phyloP scores from a whole-genome alignment of 2,329 filamentous ascomycete species.

The Aureobasidium pullulans region DNA sequence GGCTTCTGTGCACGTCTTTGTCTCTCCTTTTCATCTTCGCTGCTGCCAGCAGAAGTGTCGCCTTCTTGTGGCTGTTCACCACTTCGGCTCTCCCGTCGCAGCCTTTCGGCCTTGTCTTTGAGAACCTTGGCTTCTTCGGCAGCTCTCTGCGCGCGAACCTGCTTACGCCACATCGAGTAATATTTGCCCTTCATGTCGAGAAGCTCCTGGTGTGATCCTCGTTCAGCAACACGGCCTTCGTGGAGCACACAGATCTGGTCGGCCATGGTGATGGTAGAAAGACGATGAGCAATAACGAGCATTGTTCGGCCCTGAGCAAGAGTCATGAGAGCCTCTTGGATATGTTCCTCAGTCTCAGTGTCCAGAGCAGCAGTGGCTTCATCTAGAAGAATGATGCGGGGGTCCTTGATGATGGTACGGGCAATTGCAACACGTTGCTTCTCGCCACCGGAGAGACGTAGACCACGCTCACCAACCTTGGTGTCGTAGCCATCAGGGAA shows the following conservation, averaged over 20 bases:
- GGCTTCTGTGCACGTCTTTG: background rate
- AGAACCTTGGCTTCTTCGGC: conserved; percentile 43
- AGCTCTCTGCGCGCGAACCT: conserved; percentile 43
- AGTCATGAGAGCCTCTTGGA: conserved; percentile 75
- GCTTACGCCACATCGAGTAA: conserved; percentile 46
- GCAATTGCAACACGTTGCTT: conserved; percentile 93
- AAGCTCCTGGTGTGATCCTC: conserved; percentile 45
- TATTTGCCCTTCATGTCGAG: conserved; percentile 41
- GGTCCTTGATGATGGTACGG: conserved; percentile 85
- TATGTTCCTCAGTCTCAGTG: conserved; percentile 86
- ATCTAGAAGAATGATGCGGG: conserved; percentile 84
- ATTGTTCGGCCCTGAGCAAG: conserved; percentile 82
- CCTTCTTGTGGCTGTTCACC: conserved; percentile 19
- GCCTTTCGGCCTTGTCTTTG: conserved; percentile 43
- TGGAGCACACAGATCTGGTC: conserved; percentile 51
- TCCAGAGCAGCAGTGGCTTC: conserved; percentile 89
- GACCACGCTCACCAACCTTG: conserved; percentile 82
- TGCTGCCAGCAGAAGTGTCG: conserved; percentile 32
- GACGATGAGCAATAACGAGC: conserved; percentile 79
- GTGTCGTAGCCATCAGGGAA: conserved; percentile 86
- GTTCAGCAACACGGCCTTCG: conserved; percentile 45
- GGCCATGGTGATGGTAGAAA: conserved; percentile 49
- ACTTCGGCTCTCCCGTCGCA: conserved; percentile 37
- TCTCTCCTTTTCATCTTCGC: conserved; percentile 28
- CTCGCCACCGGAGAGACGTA: conserved; percentile 82